These are phyloP conservation scores for Solanum etuberosum DNA, from an alignment of 257 asterid genomes.

Conservation along the genomic window DNA sequence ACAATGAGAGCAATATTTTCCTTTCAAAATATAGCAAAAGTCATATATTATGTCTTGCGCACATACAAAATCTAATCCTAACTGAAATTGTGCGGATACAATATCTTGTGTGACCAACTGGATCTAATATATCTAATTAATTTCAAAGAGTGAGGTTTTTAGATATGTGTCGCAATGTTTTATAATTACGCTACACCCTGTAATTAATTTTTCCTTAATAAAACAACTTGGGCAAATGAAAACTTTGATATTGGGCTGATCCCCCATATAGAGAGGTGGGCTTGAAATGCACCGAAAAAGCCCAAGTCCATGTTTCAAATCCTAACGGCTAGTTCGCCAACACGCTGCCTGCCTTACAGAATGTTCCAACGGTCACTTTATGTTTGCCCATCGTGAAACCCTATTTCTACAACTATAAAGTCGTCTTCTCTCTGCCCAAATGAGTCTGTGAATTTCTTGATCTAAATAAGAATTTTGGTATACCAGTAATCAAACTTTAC, in stretches of 20 bases:
- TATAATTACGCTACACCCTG: too few species aligned
- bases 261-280: background rate
- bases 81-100: background rate
- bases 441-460: background rate
- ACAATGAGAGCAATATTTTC: background rate
- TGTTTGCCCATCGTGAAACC: slow-evolving; percentile 7
- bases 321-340: slow-evolving; percentile 64
- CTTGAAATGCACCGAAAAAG: background rate
- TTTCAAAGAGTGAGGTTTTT: too few species aligned
- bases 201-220: too few species aligned
- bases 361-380: slow-evolving; percentile 62
- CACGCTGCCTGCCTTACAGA: slow-evolving; percentile 11
- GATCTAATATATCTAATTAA: background rate
- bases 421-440: slow-evolving; percentile 1
- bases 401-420: slow-evolving; percentile 21
- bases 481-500: background rate
- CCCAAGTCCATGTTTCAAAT: slow-evolving; percentile 20
- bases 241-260: background rate
- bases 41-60: too few species aligned
- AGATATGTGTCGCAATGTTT: too few species aligned
- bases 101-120: background rate
- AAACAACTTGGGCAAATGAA: background rate
- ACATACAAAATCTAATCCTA: background rate
- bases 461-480: background rate
- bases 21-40: background rate